These are phyloP conservation scores for Maudiozyma barnettii DNA, from an alignment of 805 yeast species.

Conservation along the genomic window DNA sequence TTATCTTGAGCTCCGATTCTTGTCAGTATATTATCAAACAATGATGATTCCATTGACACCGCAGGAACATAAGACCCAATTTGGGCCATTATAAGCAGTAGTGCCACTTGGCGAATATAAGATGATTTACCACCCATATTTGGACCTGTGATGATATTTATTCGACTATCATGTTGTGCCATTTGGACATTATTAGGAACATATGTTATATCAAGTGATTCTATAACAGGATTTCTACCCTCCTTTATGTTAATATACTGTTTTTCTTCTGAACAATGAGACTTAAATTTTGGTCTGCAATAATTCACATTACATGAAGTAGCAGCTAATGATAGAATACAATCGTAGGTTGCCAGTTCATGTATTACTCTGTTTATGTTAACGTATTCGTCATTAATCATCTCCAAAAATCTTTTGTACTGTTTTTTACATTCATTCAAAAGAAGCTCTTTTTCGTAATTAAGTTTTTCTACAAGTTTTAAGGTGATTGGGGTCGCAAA, in stretches of 20 bases:
- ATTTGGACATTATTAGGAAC: slow-evolving; percentile 61
- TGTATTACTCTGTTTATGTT: slow-evolving; percentile 36
- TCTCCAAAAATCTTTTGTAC: slow-evolving; percentile 27
- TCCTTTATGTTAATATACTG: slow-evolving; percentile 42
- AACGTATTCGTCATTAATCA: slow-evolving; percentile 32
- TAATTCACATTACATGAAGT: slow-evolving; percentile 43
- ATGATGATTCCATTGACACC: slow-evolving; percentile 45
- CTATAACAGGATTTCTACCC: slow-evolving; percentile 63
- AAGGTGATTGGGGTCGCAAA: slow-evolving; percentile 56
- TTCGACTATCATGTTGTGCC: slow-evolving; percentile 37
- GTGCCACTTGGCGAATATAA: slow-evolving; percentile 43
- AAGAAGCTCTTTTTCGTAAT: slow-evolving; percentile 49
- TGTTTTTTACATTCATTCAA: slow-evolving; percentile 19
- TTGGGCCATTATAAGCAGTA: slow-evolving; percentile 44
- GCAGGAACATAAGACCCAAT: slow-evolving; percentile 48
- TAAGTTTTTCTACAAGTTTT: slow-evolving; percentile 43
- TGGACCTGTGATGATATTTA: slow-evolving; percentile 54
- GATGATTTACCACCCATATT: slow-evolving; percentile 60
- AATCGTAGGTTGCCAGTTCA: slow-evolving; percentile 50
- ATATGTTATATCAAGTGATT: slow-evolving; percentile 38
- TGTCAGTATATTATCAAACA: slow-evolving; percentile 50
- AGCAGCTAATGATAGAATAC: slow-evolving; percentile 55
- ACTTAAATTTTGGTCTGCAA: slow-evolving; percentile 42
- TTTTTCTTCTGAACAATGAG: slow-evolving; percentile 13
- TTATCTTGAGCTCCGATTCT: slow-evolving; percentile 83